A percentile compares a stretch with the other conserved stretches of the same genome.
Evolutionary conservation across 345 rosid species (phyloP).

Genomic region (Conringia planisiliqua): DNA sequence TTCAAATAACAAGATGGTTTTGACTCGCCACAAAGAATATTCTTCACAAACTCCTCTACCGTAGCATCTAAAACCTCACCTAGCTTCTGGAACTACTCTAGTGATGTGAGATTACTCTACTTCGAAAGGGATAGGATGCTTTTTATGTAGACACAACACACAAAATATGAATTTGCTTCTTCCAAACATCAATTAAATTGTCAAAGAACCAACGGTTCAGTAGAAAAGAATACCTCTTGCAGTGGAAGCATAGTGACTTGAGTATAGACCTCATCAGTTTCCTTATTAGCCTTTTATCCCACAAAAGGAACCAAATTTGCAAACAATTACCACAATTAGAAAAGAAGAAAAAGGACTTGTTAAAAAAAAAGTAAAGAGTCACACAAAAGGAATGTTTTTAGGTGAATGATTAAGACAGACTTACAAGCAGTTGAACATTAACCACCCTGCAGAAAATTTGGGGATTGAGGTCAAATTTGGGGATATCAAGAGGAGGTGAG

Average conservation of each 20-base stretch:
- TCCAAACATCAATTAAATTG: neutral
- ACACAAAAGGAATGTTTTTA: constrained; percentile 2
- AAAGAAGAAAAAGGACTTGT: constrained; percentile 9
- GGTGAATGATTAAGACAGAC: constrained; percentile 30
- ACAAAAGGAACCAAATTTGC: neutral
- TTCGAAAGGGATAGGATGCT: neutral
- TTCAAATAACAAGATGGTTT: neutral
- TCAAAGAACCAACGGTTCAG: neutral
- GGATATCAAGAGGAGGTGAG: constrained; percentile 45
- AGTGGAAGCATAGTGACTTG: constrained; percentile 71
- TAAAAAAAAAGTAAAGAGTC: constrained; percentile 12
- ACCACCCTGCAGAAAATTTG: constrained; percentile 75
- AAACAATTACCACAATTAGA: constrained; percentile 22
- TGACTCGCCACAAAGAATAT: neutral
- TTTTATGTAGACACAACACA: neutral
- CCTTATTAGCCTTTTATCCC: constrained; percentile 70
- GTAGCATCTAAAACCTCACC: neutral
- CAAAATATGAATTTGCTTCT: neutral
- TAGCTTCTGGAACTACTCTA: neutral
- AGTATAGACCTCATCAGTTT: constrained; percentile 83
- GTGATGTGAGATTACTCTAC: neutral
- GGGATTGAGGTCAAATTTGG: constrained; percentile 57
- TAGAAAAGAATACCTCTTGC: constrained; percentile 55
- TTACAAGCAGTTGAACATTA: constrained; percentile 65
- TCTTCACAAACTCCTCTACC: neutral